These are phyloP conservation scores for Skeletonema tropicum DNA, from an alignment of 108 stramenopile species.

Conservation along the genomic window DNA sequence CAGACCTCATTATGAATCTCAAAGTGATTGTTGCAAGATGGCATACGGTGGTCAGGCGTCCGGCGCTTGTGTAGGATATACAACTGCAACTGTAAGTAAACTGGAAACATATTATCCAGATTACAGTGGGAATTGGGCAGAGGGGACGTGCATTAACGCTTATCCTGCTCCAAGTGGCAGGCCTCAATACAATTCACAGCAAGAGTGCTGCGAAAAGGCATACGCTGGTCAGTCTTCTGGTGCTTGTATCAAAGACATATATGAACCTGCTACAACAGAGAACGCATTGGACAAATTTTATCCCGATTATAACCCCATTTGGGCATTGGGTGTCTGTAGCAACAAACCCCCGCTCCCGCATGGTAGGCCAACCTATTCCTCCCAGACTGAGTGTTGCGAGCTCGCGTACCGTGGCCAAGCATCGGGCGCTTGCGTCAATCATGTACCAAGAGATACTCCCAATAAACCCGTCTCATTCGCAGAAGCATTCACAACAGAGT, in stretches of 20 bases:
- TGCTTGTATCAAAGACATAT: slow-evolving; percentile 5
- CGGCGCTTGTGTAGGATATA: slow-evolving; percentile 16
- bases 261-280: background rate
- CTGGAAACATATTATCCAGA: slow-evolving; percentile 16
- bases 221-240: slow-evolving; percentile 22
- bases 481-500: background rate
- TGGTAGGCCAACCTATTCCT: slow-evolving; percentile 17
- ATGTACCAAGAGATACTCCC: background rate
- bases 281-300: background rate
- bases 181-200: slow-evolving; percentile 14
- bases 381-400: slow-evolving; percentile 3
- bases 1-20: slow-evolving; percentile 19
- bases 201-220: slow-evolving; percentile 23
- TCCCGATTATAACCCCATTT: background rate
- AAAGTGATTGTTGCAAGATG: slow-evolving; percentile 22
- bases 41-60: slow-evolving; percentile 23
- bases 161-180: slow-evolving; percentile 18
- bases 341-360: slow-evolving; percentile 13
- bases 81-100: background rate
- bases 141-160: slow-evolving; percentile 16
- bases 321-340: slow-evolving; percentile 3
- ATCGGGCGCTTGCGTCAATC: slow-evolving; percentile 3
- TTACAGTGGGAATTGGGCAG: slow-evolving; percentile 13
- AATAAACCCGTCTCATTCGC: background rate
- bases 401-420: slow-evolving; percentile 4